A percentile compares a stretch with the other conserved stretches of the same genome.
Conservation (phyloP, 805 yeast species). For the Candida maris region DNA sequence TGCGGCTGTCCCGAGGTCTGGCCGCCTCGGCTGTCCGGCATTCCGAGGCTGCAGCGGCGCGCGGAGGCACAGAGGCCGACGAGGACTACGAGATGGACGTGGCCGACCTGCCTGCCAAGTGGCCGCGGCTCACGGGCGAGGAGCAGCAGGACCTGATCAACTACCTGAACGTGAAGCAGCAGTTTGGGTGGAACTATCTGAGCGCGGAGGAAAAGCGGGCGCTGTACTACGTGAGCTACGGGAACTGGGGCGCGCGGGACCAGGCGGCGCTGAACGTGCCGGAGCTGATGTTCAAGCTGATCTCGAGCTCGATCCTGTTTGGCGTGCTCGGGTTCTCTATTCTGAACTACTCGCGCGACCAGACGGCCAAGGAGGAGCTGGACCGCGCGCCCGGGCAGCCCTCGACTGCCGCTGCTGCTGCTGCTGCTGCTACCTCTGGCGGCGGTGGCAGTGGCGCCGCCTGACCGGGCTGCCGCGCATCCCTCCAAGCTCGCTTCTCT, state of each 20-base stretch:
- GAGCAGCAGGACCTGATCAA: conserved; percentile 35
- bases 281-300: conserved; percentile 31
- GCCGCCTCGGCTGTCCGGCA: background rate
- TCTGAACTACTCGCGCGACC: conserved; percentile 30
- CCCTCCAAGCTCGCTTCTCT: too few species aligned
- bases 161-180: conserved; percentile 34
- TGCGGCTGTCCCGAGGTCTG: background rate
- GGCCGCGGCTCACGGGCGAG: conserved; percentile 32
- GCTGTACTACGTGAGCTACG: conserved; percentile 55
- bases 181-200: conserved; percentile 37
- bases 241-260: conserved; percentile 62
- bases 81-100: conserved; percentile 31
- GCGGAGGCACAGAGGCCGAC: conserved; percentile 13
- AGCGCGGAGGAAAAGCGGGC: conserved; percentile 53
- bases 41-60: background rate
- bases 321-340: conserved; percentile 33
- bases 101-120: conserved; percentile 27
- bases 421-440: too few species aligned
- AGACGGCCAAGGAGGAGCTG: conserved; percentile 17
- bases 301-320: conserved; percentile 32
- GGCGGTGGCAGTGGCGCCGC: too few species aligned
- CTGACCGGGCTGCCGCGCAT: too few species aligned
- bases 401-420: too few species aligned
- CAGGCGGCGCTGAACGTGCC: conserved; percentile 24
- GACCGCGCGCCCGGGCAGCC: too few species aligned